These are phyloP conservation scores for Metschnikowia baotianmanensis DNA, from an alignment of 805 yeast species.

Conservation along the genomic window DNA sequence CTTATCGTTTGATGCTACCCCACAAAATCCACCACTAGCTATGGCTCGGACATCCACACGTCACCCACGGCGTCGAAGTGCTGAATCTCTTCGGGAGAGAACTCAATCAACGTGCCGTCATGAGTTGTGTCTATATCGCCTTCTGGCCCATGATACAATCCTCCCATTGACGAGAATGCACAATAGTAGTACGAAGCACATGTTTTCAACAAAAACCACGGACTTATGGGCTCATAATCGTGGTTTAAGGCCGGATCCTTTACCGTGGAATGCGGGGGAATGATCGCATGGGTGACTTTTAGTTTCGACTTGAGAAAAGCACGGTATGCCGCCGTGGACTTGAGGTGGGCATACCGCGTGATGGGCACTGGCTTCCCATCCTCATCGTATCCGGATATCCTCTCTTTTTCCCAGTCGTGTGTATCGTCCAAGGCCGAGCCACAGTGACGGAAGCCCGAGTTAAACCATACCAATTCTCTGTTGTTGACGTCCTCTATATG, in stretches of 20 bases:
- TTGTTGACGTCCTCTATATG: conserved; percentile 52
- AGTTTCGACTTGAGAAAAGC: conserved; percentile 30
- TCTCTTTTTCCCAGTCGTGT: conserved; percentile 33
- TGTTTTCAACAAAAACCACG: conserved; percentile 23
- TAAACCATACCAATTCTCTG: conserved; percentile 57
- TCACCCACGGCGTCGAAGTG: conserved; percentile 42
- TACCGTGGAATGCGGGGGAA: conserved; percentile 3
- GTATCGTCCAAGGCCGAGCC: conserved; percentile 25
- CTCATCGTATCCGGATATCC: too few relatives aligned
- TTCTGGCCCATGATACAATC: conserved; percentile 27
- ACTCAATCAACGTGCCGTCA: neutral
- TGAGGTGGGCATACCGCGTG: conserved; percentile 24
- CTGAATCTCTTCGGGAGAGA: neutral
- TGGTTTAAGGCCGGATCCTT: neutral
- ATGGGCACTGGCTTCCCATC: too few relatives aligned
- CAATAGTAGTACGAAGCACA: conserved; percentile 61
- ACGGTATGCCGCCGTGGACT: conserved; percentile 22
- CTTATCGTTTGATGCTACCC: too few relatives aligned
- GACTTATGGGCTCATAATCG: conserved; percentile 4
- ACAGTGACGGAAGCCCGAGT: conserved; percentile 62
- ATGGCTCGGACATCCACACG: conserved; percentile 42
- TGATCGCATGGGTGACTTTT: conserved; percentile 41
- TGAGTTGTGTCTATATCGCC: conserved; percentile 3
- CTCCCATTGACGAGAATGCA: conserved; percentile 56
- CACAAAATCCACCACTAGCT: too few relatives aligned